Evolutionary conservation across 1,284 basidiomycete genomes (phyloP).

Genomic region (Kalmanozyma brasiliensis): DNA sequence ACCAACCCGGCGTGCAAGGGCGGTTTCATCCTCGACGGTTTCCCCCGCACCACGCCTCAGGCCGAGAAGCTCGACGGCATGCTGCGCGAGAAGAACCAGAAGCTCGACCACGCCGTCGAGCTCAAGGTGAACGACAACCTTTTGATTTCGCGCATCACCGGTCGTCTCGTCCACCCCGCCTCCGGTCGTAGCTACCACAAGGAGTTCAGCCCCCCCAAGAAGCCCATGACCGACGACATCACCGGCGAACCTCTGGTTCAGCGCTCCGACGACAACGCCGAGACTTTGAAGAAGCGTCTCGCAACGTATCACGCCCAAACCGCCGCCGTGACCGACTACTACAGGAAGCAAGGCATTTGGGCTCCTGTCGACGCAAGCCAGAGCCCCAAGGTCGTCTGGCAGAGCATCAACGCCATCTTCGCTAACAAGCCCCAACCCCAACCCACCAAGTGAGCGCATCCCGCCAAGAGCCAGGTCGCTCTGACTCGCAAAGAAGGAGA

Average conservation of each 20-base stretch:
- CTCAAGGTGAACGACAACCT: slow-evolving; percentile 92
- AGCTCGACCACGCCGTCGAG: slow-evolving; percentile 88
- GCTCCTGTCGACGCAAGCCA: slow-evolving; percentile 89
- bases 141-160: slow-evolving; percentile 96
- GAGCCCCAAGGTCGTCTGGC: slow-evolving; percentile 90
- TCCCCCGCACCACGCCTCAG: slow-evolving; percentile 97
- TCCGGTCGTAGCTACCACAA: slow-evolving; percentile 93
- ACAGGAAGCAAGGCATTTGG: slow-evolving; percentile 80
- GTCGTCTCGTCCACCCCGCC: slow-evolving; percentile 88
- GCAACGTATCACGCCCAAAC: slow-evolving; percentile 89
- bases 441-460: slow-evolving; percentile 12
- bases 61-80: slow-evolving; percentile 95
- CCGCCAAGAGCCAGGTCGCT: too few relatives aligned
- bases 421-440: slow-evolving; percentile 39
- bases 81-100: slow-evolving; percentile 82
- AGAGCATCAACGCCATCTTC: slow-evolving; percentile 74
- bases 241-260: slow-evolving; percentile 89
- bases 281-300: slow-evolving; percentile 90
- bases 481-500: too few relatives aligned
- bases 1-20: slow-evolving; percentile 92
- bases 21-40: slow-evolving; percentile 97
- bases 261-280: slow-evolving; percentile 72
- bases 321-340: slow-evolving; percentile 95
- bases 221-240: slow-evolving; percentile 88
- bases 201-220: slow-evolving; percentile 96